Conservation (phyloP, 768 basidiomycete species). For the Termitomyces sp. region DNA sequence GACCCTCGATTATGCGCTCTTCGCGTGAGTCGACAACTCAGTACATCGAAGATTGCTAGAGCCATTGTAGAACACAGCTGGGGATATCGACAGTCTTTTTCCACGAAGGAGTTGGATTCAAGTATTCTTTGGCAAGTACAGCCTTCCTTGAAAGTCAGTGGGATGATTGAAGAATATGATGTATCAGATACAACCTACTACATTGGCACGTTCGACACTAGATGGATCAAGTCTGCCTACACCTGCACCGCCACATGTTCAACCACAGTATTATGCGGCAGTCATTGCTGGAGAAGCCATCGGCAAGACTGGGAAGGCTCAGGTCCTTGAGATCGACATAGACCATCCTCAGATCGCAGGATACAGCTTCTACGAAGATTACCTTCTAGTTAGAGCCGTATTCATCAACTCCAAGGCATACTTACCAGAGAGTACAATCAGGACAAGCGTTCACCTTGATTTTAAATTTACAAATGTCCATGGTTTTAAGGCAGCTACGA, state of each 20-base stretch:
- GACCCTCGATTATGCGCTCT: slow-evolving; percentile 55
- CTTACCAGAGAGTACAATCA: slow-evolving; percentile 29
- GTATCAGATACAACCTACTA: slow-evolving; percentile 57
- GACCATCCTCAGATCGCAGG: slow-evolving; percentile 47
- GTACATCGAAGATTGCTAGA: not conserved
- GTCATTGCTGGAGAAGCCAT: slow-evolving; percentile 59
- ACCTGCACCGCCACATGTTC: slow-evolving; percentile 57
- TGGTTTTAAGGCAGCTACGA: slow-evolving; percentile 13
- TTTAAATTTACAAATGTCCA: slow-evolving; percentile 31
- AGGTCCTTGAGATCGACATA: slow-evolving; percentile 47
- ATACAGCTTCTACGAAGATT: slow-evolving; percentile 58
- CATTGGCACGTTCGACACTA: slow-evolving; percentile 53
- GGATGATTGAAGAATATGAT: not conserved
- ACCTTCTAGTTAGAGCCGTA: slow-evolving; percentile 41
- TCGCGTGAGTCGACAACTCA: slow-evolving; percentile 25
- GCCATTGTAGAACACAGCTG: slow-evolving; percentile 22
- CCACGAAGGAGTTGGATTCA: slow-evolving; percentile 69
- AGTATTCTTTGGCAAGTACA: slow-evolving; percentile 58
- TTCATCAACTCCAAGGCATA: slow-evolving; percentile 62
- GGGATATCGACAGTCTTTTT: slow-evolving; percentile 56
- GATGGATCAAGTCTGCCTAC: slow-evolving; percentile 48
- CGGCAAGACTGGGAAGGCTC: slow-evolving; percentile 39
- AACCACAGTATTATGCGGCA: slow-evolving; percentile 64
- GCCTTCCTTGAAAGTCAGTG: not conserved
- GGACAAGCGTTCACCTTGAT: slow-evolving; percentile 41